A percentile compares a stretch with the other conserved stretches of the same genome.
Evolutionary conservation across 345 rosid species (phyloP).

Genomic region (Pseudoturritis turrita): DNA sequence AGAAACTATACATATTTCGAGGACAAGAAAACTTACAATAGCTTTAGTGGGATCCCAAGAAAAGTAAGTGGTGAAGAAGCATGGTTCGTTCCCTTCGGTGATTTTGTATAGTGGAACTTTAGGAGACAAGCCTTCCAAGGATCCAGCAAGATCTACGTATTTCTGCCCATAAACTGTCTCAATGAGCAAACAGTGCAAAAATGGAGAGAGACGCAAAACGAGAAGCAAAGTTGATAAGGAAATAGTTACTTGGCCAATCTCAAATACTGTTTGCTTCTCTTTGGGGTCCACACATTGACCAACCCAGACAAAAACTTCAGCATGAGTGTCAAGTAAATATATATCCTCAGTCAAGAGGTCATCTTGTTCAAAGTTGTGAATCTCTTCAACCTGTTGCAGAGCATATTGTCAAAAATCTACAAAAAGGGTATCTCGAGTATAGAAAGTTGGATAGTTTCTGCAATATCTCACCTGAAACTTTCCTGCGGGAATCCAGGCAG

Average conservation of each 20-base stretch:
- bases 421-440: not conserved
- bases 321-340: conserved; percentile 84
- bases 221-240: not conserved
- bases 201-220: not conserved
- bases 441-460: conserved; percentile 4
- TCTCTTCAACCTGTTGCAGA: conserved; percentile 72
- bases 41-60: conserved; percentile 84
- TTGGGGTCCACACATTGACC: conserved; percentile 77
- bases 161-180: conserved; percentile 47
- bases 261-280: conserved; percentile 90
- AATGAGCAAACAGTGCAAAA: conserved; percentile 10
- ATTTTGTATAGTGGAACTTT: conserved; percentile 87
- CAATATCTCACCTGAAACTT: conserved; percentile 79
- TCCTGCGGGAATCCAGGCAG: conserved; percentile 43
- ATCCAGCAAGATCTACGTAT: conserved; percentile 69
- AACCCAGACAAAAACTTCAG: conserved; percentile 96
- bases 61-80: conserved; percentile 89
- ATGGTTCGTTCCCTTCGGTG: conserved; percentile 96
- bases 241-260: conserved; percentile 73
- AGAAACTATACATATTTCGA: not conserved
- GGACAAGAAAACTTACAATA: conserved; percentile 42
- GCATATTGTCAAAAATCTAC: conserved; percentile 9
- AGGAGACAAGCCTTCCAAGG: conserved; percentile 76
- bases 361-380: conserved; percentile 86
- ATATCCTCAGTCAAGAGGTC: conserved; percentile 92